phyloP scores from a whole-genome alignment of 768 basidiomycete species.

The Kondoa malvinella region DNA sequence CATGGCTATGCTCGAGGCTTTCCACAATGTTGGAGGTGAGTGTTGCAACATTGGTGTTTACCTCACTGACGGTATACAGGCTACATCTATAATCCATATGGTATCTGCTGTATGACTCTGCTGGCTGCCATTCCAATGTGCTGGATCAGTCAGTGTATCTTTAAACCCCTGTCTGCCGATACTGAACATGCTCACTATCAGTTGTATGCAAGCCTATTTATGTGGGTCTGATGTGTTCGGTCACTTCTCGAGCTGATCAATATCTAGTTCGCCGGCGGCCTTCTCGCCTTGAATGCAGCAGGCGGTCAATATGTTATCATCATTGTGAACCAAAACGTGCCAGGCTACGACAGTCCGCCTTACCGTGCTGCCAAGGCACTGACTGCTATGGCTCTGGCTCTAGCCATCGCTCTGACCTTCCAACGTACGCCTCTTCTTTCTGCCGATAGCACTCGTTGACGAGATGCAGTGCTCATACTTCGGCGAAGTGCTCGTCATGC shows the following conservation, averaged over 20 bases:
- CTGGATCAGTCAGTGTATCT: constrained; percentile 15
- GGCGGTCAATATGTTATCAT: constrained; percentile 21
- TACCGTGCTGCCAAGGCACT: constrained; percentile 26
- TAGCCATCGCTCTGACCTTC: constrained; percentile 29
- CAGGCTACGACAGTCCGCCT: constrained; percentile 27
- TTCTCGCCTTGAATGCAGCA: not conserved
- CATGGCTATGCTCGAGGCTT: constrained; percentile 26
- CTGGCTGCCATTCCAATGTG: constrained; percentile 10
- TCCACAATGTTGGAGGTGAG: constrained; percentile 29
- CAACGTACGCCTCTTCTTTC: constrained; percentile 16
- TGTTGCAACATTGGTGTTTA: too few species aligned
- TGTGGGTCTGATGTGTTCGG: too few species aligned
- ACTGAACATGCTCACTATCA: constrained; percentile 22
- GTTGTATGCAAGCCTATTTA: constrained; percentile 22
- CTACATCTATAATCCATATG: constrained; percentile 28
- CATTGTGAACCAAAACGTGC: constrained; percentile 25
- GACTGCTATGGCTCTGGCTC: constrained; percentile 27
- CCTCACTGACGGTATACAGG: too few species aligned
- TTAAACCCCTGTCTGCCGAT: not conserved
- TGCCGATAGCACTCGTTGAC: not conserved
- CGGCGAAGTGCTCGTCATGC: constrained; percentile 11
- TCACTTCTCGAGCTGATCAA: too few species aligned
- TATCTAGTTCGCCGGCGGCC: constrained; percentile 14
- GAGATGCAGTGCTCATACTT: not conserved
- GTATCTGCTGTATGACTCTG: constrained; percentile 6